Base-by-base conservation (phyloP, 441 rosid genomes). In the Dalechampia spathulata region DNA sequence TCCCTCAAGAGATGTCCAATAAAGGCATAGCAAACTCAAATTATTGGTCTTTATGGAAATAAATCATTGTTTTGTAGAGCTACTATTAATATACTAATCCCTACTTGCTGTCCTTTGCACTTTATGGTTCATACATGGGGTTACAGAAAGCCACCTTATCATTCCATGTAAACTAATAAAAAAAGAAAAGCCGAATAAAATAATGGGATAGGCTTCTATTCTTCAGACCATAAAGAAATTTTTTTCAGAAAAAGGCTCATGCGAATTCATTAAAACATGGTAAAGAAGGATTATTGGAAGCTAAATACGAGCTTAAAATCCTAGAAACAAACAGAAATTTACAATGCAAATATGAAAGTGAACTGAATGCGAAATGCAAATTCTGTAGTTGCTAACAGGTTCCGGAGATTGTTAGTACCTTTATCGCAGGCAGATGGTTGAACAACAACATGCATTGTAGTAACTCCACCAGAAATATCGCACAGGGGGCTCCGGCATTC, bases 391-490 rank as follows among this genome's bases (percentile, higher is more conserved):
- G n/a, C n/a, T n/a, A n/a, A n/a, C 55, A 48, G 56, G 56, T n/a
- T 28, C 42, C 23, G 25, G 22, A 54, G 17, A 37, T 36, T 32
- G 26, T 7, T 47, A 12, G 50, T 75, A 93, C 97, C 97, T 80
- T 82, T 89, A 34, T 81, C 93, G 9, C 34, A 5, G 16, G 88
- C 17, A 6, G 90, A 85, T 42, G 90, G 90, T 72, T 93, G 97
- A 75, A 93, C 83, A 65, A 93, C 79, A 19, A 93, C 97, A 21
- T 89, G 99, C 97, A 93, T 93, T 36, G 99, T 93, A 57, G 91
- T 93, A 56, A 93, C 89, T 51, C 88, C 87, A 30, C 90, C 90
- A 17, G 89, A 89, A 41, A 82, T 71, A 68, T 81, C 90, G 56
- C 85, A 78, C 34, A 93, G 78, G 4, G 97, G 95, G 66, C 89